A percentile compares a stretch with the other conserved stretches of the same genome.
phyloP scores from a whole-genome alignment of 257 asterid genomes.

The Lycium barbarum region DNA sequence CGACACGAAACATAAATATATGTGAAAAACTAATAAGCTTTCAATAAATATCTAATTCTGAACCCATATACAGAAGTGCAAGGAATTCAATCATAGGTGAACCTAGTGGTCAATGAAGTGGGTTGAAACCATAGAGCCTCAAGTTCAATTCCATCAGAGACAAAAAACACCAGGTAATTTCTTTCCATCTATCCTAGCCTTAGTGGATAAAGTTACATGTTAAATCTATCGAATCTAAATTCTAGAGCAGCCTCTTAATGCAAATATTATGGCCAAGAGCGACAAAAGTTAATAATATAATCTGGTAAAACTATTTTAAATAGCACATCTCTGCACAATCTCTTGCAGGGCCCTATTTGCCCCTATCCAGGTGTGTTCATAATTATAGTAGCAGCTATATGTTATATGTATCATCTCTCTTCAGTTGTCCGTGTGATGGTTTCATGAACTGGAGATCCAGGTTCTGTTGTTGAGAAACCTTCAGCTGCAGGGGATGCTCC shows the following conservation, averaged over 20 bases:
- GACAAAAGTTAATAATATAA: neutral
- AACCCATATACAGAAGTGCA: too few relatives aligned
- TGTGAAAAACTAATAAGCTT: too few relatives aligned
- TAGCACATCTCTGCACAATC: neutral
- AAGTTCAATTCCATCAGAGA: too few relatives aligned
- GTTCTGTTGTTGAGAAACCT: slow-evolving; percentile 43
- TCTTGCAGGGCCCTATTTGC: neutral
- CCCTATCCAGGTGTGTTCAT: neutral
- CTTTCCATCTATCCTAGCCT: too few relatives aligned
- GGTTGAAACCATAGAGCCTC: too few relatives aligned
- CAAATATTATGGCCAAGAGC: slow-evolving; percentile 5
- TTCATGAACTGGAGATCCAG: slow-evolving; percentile 40
- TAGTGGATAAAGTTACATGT: neutral
- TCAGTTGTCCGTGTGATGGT: slow-evolving; percentile 3
- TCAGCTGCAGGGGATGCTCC: slow-evolving; percentile 34
- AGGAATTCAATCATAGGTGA: too few relatives aligned
- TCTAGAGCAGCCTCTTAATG: neutral
- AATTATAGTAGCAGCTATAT: too few relatives aligned
- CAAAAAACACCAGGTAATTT: neutral
- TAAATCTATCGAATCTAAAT: neutral
- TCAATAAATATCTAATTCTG: too few relatives aligned
- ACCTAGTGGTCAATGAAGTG: too few relatives aligned
- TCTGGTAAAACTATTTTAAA: slow-evolving; percentile 13
- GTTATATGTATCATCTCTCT: neutral
- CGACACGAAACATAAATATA: too few relatives aligned